Percentiles rank a stretch among this genome's conserved stretches.
These are phyloP conservation scores for Musa acuminata DNA, from an alignment of 176 grass and related monocot genomes.

Conservation along the genomic window DNA sequence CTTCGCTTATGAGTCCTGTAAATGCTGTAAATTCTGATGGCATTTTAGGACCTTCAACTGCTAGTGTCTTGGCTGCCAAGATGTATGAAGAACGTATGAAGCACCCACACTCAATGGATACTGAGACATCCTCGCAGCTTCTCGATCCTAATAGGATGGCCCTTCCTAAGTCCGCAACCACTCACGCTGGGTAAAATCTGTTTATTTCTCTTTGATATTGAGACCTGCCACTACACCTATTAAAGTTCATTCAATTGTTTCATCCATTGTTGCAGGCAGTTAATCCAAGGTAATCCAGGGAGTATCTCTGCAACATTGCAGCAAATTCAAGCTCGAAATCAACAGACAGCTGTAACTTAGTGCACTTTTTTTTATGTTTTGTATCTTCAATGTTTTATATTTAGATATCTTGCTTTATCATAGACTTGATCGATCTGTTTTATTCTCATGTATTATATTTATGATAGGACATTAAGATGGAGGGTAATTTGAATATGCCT, in stretches of 20 bases:
- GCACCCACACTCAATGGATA: neutral
- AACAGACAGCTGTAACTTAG: slow-evolving; percentile 61
- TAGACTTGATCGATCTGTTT: slow-evolving; percentile 4
- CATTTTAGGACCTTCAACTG: neutral
- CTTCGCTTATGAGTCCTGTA: neutral
- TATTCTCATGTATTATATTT: slow-evolving; percentile 21
- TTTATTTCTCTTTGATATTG: slow-evolving; percentile 2
- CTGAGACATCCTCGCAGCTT: slow-evolving; percentile 3
- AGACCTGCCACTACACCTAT: neutral
- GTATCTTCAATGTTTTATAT: neutral
- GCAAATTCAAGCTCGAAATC: slow-evolving; percentile 87
- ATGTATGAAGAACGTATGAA: slow-evolving; percentile 5
- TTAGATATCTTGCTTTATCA: slow-evolving; percentile 12
- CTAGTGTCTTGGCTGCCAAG: slow-evolving; percentile 5
- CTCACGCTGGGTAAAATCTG: neutral
- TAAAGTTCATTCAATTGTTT: slow-evolving; percentile 5
- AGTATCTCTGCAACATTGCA: slow-evolving; percentile 87
- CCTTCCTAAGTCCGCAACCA: neutral
- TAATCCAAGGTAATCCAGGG: slow-evolving; percentile 59
- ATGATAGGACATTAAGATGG: slow-evolving; percentile 74
- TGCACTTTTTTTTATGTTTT: slow-evolving; percentile 10
- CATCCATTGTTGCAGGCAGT: slow-evolving; percentile 37
- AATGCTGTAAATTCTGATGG: slow-evolving; percentile 2
- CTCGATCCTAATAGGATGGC: slow-evolving; percentile 3
- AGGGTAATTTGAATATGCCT: slow-evolving; percentile 63